These are phyloP conservation scores for Herpetomonas muscarum DNA, from an alignment of 208 protist species.

Conservation along the genomic window DNA sequence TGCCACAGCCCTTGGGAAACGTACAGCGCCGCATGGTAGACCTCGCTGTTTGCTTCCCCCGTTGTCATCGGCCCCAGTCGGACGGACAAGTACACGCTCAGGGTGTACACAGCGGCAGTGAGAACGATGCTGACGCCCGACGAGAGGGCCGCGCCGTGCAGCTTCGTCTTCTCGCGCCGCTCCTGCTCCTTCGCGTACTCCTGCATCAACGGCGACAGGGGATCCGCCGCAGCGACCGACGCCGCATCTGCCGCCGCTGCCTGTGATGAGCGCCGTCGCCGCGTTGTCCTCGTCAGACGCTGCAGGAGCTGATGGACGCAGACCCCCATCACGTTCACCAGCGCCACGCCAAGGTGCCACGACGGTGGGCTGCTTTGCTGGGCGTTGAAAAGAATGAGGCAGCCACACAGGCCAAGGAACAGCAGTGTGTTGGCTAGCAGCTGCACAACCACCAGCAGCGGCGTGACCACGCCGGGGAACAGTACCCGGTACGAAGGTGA, in stretches of 20 bases:
- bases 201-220: neutral
- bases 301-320: conserved; percentile 43
- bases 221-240: conserved; percentile 1
- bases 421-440: conserved; percentile 38
- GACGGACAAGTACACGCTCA: neutral
- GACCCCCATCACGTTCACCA: conserved; percentile 45
- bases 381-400: conserved; percentile 31
- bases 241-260: neutral
- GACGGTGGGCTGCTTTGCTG: conserved; percentile 23
- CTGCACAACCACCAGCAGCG: conserved; percentile 37
- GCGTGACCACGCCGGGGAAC: conserved; percentile 24
- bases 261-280: conserved; percentile 1
- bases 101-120: neutral
- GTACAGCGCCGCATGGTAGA: neutral
- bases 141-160: neutral
- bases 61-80: neutral
- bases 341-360: conserved; percentile 46
- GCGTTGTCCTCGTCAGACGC: conserved; percentile 31
- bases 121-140: neutral
- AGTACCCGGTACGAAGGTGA: conserved; percentile 44
- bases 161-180: neutral
- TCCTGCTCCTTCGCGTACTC: neutral
- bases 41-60: neutral
- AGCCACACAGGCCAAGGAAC: conserved; percentile 20
- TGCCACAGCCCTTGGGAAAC: conserved; percentile 19